Evolutionary conservation across 345 rosid species (phyloP).

Genomic region (Ceriops zippeliana): DNA sequence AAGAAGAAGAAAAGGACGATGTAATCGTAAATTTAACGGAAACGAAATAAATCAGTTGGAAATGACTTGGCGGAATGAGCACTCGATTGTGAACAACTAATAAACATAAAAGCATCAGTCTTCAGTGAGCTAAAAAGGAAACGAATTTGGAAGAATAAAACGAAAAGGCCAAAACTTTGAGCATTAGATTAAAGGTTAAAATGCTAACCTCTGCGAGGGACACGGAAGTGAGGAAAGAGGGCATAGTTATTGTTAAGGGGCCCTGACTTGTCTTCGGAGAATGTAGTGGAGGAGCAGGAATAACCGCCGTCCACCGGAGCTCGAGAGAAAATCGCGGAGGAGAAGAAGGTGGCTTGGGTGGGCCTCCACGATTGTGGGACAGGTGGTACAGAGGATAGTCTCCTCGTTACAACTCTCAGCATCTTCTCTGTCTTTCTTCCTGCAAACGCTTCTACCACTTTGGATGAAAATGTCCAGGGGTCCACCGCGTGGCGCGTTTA

Average conservation of each 20-base stretch:
- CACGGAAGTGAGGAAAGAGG: conserved; percentile 27
- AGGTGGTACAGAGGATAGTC: conserved; percentile 24
- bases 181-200: conserved; percentile 3
- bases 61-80: too few species aligned
- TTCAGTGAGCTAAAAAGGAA: background rate
- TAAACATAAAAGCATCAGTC: too few species aligned
- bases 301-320: conserved; percentile 26
- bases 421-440: conserved; percentile 21
- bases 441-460: too few species aligned
- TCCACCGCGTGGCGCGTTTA: too few species aligned
- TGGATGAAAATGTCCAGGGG: too few species aligned
- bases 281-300: conserved; percentile 25
- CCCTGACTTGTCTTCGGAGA: conserved; percentile 30
- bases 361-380: conserved; percentile 28
- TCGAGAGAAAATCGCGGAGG: conserved; percentile 17
- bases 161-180: background rate
- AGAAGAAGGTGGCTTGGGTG: conserved; percentile 18
- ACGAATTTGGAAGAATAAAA: background rate
- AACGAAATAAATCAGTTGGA: too few species aligned
- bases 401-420: conserved; percentile 47
- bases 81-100: too few species aligned
- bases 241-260: conserved; percentile 10
- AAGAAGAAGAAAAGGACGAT: too few species aligned
- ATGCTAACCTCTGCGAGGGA: conserved; percentile 43
- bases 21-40: too few species aligned